Percentiles rank a stretch among this genome's conserved stretches.
Evolutionary conservation across 345 rosid genomes (phyloP).

Genomic region (Corchorus olitorius): DNA sequence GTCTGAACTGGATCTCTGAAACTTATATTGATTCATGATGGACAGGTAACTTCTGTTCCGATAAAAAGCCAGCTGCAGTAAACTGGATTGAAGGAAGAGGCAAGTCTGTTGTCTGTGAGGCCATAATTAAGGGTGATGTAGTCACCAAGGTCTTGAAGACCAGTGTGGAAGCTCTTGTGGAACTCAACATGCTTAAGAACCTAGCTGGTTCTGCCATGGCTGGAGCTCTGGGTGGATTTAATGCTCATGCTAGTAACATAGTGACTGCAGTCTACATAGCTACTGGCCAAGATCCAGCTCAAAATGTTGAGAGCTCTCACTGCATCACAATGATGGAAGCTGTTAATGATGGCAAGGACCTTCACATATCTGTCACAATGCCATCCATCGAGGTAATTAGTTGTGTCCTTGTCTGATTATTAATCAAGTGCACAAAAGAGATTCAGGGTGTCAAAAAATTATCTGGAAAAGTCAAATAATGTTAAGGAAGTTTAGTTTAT

Average conservation of each 20-base stretch:
- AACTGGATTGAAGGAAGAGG: constrained; percentile 84
- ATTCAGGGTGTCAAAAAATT: not conserved
- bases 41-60: constrained; percentile 68
- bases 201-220: constrained; percentile 81
- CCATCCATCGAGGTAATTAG: constrained; percentile 64
- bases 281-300: constrained; percentile 84
- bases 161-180: constrained; percentile 61
- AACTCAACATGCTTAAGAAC: constrained; percentile 78
- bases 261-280: constrained; percentile 64
- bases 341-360: constrained; percentile 60
- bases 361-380: constrained; percentile 75
- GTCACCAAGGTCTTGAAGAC: constrained; percentile 69
- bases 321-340: constrained; percentile 83
- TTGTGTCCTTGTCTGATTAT: not conserved
- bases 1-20: not conserved
- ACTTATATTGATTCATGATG: constrained; percentile 11
- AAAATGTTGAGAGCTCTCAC: constrained; percentile 73
- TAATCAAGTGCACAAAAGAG: no score
- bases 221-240: constrained; percentile 78
- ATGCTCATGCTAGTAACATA: constrained; percentile 76
- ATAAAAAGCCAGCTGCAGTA: constrained; percentile 75
- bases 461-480: not conserved
- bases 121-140: constrained; percentile 58
- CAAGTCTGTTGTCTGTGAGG: constrained; percentile 79
- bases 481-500: no score